A percentile compares a stretch with the other conserved stretches of the same genome.
These are phyloP conservation scores for Oligophagozyma castellii DNA, from an alignment of 1,139 yeast genomes.

Conservation along the genomic window DNA sequence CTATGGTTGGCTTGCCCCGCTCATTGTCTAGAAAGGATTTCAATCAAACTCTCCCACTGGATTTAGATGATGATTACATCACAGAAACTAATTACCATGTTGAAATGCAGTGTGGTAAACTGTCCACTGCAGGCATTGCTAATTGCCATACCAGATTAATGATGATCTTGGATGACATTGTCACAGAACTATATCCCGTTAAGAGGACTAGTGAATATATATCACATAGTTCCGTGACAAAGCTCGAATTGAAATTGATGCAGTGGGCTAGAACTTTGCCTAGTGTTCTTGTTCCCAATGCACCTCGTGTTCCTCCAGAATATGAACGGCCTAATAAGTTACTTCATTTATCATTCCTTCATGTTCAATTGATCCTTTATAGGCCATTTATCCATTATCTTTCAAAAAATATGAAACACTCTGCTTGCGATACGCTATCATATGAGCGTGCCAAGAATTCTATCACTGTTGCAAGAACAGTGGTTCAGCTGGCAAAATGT, in stretches of 20 bases:
- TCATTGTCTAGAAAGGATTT: slow-evolving; percentile 61
- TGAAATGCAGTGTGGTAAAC: slow-evolving; percentile 29
- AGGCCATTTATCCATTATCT: slow-evolving; percentile 86
- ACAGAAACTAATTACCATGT: slow-evolving; percentile 37
- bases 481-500: slow-evolving; percentile 70
- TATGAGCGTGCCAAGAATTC: slow-evolving; percentile 73
- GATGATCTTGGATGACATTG: slow-evolving; percentile 42
- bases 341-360: slow-evolving; percentile 65
- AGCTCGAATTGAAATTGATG: slow-evolving; percentile 58
- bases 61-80: slow-evolving; percentile 76
- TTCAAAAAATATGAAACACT: slow-evolving; percentile 25
- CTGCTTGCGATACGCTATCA: slow-evolving; percentile 34
- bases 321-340: slow-evolving; percentile 71
- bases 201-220: slow-evolving; percentile 26
- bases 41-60: slow-evolving; percentile 79
- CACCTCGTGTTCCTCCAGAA: slow-evolving; percentile 38
- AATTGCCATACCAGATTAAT: slow-evolving; percentile 73
- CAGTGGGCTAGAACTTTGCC: slow-evolving; percentile 70
- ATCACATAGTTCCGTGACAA: slow-evolving; percentile 46
- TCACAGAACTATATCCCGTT: slow-evolving; percentile 43
- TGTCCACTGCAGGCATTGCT: slow-evolving; percentile 72
- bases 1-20: slow-evolving; percentile 79
- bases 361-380: slow-evolving; percentile 73
- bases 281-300: slow-evolving; percentile 56
- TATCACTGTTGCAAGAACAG: slow-evolving; percentile 73